Evolutionary conservation across 164 flowering plant genomes (phyloP).

Genomic region (Platanus orientalis): DNA sequence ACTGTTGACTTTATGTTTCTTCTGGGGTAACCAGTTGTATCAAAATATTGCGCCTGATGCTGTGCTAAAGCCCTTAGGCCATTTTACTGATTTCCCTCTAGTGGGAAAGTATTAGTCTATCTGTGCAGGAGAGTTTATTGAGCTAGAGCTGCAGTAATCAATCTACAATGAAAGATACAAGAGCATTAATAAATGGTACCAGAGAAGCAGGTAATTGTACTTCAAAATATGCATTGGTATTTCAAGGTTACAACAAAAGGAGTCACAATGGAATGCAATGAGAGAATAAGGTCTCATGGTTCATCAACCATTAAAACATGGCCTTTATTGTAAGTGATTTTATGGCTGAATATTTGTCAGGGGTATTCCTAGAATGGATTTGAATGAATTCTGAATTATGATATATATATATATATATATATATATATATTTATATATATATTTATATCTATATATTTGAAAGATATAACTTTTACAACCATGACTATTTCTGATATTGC

Average conservation of each 20-base stretch:
- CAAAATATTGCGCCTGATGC: constrained; percentile 95
- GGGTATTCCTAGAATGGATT: no score
- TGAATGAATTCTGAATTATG: no score
- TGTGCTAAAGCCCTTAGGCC: constrained; percentile 77
- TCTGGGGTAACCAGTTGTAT: constrained; percentile 46
- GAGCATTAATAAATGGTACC: constrained; percentile 4
- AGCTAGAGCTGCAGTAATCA: constrained; percentile 81
- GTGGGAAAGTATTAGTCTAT: constrained; percentile 68
- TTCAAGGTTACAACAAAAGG: constrained; percentile 29
- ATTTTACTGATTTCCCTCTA: constrained; percentile 58
- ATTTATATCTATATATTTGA: no score
- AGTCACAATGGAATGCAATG: constrained; percentile 46
- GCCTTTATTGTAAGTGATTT: not conserved
- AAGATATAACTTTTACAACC: no score
- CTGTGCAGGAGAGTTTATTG: constrained; percentile 82
- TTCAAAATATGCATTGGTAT: no score
- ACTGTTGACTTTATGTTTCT: constrained; percentile 3
- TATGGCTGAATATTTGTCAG: not conserved
- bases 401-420: no score
- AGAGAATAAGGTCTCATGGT: not conserved
- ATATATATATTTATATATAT: no score
- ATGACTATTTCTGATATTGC: no score
- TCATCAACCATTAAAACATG: constrained; percentile 21
- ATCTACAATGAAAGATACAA: constrained; percentile 73
- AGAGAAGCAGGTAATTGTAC: constrained; percentile 6